phyloP scores from a whole-genome alignment of 75 land plant genomes.

The Selaginella tamariscina region DNA sequence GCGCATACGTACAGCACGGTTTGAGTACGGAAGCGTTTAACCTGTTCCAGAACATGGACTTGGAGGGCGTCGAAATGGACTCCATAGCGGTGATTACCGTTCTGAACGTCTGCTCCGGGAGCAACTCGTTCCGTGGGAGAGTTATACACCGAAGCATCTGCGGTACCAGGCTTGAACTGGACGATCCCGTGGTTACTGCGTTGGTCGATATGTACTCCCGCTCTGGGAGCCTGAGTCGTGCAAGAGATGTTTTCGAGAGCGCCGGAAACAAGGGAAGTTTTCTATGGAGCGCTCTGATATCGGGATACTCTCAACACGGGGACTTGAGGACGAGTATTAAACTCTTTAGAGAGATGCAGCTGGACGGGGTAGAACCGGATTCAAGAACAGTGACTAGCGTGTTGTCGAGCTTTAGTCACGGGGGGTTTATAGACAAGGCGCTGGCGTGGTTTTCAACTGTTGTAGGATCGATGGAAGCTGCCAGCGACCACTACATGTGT shows the following conservation, averaged over 20 bases:
- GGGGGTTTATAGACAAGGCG: not conserved
- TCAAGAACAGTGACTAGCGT: not conserved
- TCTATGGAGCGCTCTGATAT: not conserved
- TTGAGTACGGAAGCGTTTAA: not conserved
- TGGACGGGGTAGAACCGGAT: conserved; percentile 4
- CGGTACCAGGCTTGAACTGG: conserved; percentile 13
- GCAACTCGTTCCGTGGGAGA: not conserved
- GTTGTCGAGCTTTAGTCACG: not conserved
- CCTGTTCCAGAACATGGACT: not conserved
- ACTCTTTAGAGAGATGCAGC: not conserved
- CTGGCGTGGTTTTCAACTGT: not conserved
- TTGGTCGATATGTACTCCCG: conserved; percentile 48
- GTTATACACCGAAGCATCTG: not conserved
- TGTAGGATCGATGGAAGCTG: not conserved
- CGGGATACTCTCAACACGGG: conserved; percentile 6
- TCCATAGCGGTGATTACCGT: not conserved
- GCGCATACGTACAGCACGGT: not conserved
- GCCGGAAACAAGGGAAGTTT: not conserved
- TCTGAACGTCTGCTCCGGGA: not conserved
- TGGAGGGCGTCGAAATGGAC: not conserved
- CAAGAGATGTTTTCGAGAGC: conserved; percentile 17
- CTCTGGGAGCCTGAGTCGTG: conserved; percentile 27
- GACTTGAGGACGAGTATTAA: not conserved
- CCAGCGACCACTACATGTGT: conserved; percentile 21
- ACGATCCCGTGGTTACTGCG: conserved; percentile 35